Percentiles rank a stretch among this genome's conserved stretches.
These are phyloP conservation scores for Pholiota molesta DNA, from an alignment of 768 basidiomycete genomes.

Conservation along the genomic window DNA sequence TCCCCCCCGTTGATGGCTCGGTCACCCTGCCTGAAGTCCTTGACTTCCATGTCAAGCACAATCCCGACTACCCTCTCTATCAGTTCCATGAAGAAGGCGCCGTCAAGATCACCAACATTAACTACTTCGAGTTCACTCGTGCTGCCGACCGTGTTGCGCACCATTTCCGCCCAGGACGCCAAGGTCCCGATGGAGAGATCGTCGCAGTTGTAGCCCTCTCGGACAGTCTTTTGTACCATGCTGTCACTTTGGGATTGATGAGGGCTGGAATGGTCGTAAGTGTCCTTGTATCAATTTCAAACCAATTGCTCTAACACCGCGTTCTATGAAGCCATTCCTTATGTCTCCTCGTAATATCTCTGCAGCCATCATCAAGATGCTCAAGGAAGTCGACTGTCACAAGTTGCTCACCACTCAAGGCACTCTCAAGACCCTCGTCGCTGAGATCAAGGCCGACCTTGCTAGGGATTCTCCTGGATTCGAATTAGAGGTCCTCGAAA, in stretches of 20 bases:
- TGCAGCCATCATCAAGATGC: conserved; percentile 34
- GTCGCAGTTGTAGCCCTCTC: conserved; percentile 39
- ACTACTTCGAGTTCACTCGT: conserved; percentile 45
- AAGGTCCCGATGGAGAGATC: conserved; percentile 32
- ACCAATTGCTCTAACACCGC: background rate
- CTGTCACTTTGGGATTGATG: conserved; percentile 39
- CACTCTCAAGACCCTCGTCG: conserved; percentile 30
- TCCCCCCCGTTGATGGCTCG: conserved; percentile 35
- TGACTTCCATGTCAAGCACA: conserved; percentile 36
- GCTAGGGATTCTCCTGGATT: conserved; percentile 16
- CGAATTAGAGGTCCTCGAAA: conserved; percentile 32
- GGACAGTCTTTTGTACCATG: conserved; percentile 42
- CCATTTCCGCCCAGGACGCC: conserved; percentile 34
- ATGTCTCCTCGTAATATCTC: conserved; percentile 43
- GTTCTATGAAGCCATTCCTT: conserved; percentile 37
- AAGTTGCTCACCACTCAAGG: conserved; percentile 36
- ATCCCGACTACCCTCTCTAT: conserved; percentile 33
- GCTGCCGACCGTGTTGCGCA: conserved; percentile 47
- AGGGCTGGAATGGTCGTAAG: conserved; percentile 38
- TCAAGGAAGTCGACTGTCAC: conserved; percentile 40
- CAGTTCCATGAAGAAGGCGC: conserved; percentile 27
- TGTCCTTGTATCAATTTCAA: background rate
- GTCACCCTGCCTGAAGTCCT: conserved; percentile 33
- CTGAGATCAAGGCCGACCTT: conserved; percentile 27
- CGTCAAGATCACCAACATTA: conserved; percentile 29